Percentiles rank a stretch among this genome's conserved stretches.
These are phyloP conservation scores for Pythium dissotocum DNA, from an alignment of 352 stramenopile genomes.

Conservation along the genomic window DNA sequence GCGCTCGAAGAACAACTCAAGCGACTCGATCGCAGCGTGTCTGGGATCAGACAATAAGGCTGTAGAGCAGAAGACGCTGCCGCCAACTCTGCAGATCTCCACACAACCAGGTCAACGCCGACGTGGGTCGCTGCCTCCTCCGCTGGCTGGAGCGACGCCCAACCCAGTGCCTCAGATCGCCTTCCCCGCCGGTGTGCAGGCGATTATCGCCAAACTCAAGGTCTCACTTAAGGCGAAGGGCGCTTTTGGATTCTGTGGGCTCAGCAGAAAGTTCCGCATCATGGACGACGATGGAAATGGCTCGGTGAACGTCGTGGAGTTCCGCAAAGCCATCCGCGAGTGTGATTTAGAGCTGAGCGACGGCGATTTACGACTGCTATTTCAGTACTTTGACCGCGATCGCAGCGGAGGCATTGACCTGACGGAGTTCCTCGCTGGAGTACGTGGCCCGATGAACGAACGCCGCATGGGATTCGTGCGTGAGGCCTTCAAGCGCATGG, in stretches of 20 bases:
- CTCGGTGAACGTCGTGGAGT: constrained; percentile 71
- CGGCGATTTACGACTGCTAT: constrained; percentile 64
- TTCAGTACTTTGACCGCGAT: constrained; percentile 86
- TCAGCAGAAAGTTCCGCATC: constrained; percentile 73
- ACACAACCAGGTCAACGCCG: not conserved
- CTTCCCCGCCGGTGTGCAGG: constrained; percentile 49
- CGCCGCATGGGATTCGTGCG: constrained; percentile 67
- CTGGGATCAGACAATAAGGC: constrained; percentile 20
- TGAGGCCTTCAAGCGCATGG: constrained; percentile 82
- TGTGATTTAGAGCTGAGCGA: constrained; percentile 58
- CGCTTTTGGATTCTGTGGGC: constrained; percentile 67
- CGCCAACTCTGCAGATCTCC: not conserved
- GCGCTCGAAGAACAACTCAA: constrained; percentile 49
- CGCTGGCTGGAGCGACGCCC: not conserved
- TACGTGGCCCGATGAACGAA: constrained; percentile 75
- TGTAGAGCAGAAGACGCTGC: not conserved
- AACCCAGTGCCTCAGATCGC: not conserved
- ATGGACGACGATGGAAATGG: constrained; percentile 82
- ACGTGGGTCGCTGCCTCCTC: constrained; percentile 3
- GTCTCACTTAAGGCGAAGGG: constrained; percentile 56
- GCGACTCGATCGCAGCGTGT: constrained; percentile 53
- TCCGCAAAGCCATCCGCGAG: constrained; percentile 63
- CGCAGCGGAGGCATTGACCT: constrained; percentile 74
- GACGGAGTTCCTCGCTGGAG: constrained; percentile 84
- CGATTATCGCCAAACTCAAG: constrained; percentile 56